Evolutionary conservation across 805 yeast genomes (phyloP).

Genomic region (Cyberlindnera maclurae): DNA sequence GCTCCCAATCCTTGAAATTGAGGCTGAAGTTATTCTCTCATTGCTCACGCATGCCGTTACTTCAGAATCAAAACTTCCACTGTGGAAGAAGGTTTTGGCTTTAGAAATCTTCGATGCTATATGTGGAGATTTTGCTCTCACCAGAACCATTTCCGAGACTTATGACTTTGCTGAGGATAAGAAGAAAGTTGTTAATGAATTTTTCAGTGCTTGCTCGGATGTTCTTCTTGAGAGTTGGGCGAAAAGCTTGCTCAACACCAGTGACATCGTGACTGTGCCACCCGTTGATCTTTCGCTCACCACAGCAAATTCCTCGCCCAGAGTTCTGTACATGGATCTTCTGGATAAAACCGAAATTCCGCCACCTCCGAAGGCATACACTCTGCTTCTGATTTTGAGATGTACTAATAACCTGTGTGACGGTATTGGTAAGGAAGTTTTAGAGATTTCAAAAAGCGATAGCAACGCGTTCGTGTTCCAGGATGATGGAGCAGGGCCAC

Average conservation of each 20-base stretch:
- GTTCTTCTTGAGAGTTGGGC: slow-evolving; percentile 27
- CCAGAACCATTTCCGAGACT: slow-evolving; percentile 45
- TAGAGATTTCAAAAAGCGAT: slow-evolving; percentile 29
- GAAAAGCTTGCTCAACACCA: slow-evolving; percentile 27
- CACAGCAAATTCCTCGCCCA: slow-evolving; percentile 35
- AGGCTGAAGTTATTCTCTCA: slow-evolving; percentile 75
- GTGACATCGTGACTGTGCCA: slow-evolving; percentile 25
- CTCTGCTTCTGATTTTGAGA: slow-evolving; percentile 47
- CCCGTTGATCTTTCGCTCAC: slow-evolving; percentile 30
- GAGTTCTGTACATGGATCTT: slow-evolving; percentile 59
- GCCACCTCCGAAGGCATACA: slow-evolving; percentile 51
- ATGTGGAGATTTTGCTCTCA: slow-evolving; percentile 46
- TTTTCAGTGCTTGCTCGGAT: slow-evolving; percentile 37
- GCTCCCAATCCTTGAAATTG: slow-evolving; percentile 56
- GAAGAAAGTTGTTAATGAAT: slow-evolving; percentile 53
- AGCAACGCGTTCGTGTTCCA: slow-evolving; percentile 12
- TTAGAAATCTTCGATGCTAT: slow-evolving; percentile 65
- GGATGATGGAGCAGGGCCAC: slow-evolving; percentile 4
- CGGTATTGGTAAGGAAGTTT: slow-evolving; percentile 52
- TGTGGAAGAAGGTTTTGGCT: slow-evolving; percentile 71
- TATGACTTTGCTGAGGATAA: slow-evolving; percentile 55
- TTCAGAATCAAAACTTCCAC: slow-evolving; percentile 43
- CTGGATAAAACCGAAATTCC: slow-evolving; percentile 83
- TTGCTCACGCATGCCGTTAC: slow-evolving; percentile 67
- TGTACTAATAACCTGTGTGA: slow-evolving; percentile 54